Conservation (phyloP, 1,284 basidiomycete species). For the Fomitiporia mediterranea region DNA sequence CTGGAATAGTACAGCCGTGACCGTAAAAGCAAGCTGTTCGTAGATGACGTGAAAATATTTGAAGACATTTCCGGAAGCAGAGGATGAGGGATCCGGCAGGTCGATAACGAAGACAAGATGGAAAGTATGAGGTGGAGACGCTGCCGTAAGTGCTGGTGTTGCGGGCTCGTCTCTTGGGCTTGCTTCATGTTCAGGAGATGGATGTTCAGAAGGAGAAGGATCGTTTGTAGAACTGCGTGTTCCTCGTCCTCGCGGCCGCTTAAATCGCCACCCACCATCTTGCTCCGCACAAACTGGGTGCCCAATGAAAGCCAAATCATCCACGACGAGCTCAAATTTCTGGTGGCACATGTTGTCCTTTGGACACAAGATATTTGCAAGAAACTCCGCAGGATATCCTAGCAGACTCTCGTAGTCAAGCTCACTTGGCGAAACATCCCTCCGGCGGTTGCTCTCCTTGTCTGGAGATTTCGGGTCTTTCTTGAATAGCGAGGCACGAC, state of each 20-base stretch:
- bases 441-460: neutral
- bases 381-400: constrained; percentile 77
- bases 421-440: constrained; percentile 4
- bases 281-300: constrained; percentile 84
- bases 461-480: constrained; percentile 24
- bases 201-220: neutral
- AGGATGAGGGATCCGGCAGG: constrained; percentile 82
- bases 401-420: constrained; percentile 60
- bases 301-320: constrained; percentile 92
- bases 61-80: constrained; percentile 66
- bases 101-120: constrained; percentile 88
- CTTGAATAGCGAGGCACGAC: constrained; percentile 30
- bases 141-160: constrained; percentile 19
- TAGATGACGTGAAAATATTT: constrained; percentile 84
- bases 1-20: constrained; percentile 85
- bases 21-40: constrained; percentile 80
- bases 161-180: constrained; percentile 3
- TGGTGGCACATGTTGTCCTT: constrained; percentile 82
- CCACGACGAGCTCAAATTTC: constrained; percentile 89
- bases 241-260: constrained; percentile 48
- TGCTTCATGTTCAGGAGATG: neutral
- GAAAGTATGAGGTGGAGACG: constrained; percentile 72
- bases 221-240: constrained; percentile 34
- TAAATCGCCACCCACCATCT: constrained; percentile 73
- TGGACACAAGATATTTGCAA: constrained; percentile 81